Evolutionary conservation across 441 rosid species (phyloP).

Genomic region (Gossypium aridum): DNA sequence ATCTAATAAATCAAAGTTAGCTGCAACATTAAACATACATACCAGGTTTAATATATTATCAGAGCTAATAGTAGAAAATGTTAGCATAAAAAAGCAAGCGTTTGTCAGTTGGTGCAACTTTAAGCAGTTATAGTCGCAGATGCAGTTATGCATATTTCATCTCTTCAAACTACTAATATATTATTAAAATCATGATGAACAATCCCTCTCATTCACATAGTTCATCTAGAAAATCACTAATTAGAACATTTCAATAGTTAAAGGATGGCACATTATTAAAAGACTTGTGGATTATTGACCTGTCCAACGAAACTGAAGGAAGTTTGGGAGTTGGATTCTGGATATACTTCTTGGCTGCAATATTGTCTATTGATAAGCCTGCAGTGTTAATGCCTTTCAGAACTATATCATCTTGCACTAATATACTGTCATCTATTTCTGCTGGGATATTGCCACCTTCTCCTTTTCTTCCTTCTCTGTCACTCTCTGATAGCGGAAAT

Average conservation of each 20-base stretch:
- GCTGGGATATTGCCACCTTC: slow-evolving; percentile 18
- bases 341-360: slow-evolving; percentile 19
- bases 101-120: neutral
- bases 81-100: neutral
- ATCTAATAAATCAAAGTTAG: slow-evolving; percentile 16
- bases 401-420: slow-evolving; percentile 19
- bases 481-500: slow-evolving; percentile 22
- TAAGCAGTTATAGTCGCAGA: neutral
- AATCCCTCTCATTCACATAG: neutral
- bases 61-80: neutral
- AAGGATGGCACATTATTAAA: neutral
- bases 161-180: neutral
- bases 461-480: slow-evolving; percentile 20
- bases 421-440: slow-evolving; percentile 18
- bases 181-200: neutral
- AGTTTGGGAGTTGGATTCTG: slow-evolving; percentile 20
- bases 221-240: neutral
- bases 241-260: neutral
- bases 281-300: slow-evolving; percentile 28
- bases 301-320: slow-evolving; percentile 16
- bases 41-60: neutral
- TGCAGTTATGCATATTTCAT: neutral
- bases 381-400: slow-evolving; percentile 18
- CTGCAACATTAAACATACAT: neutral
- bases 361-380: slow-evolving; percentile 20